Evolutionary conservation across 805 yeast species (phyloP), one percentile per base, ranked within the genome.

Genomic region (Jamesozyma spencerorum): DNA sequence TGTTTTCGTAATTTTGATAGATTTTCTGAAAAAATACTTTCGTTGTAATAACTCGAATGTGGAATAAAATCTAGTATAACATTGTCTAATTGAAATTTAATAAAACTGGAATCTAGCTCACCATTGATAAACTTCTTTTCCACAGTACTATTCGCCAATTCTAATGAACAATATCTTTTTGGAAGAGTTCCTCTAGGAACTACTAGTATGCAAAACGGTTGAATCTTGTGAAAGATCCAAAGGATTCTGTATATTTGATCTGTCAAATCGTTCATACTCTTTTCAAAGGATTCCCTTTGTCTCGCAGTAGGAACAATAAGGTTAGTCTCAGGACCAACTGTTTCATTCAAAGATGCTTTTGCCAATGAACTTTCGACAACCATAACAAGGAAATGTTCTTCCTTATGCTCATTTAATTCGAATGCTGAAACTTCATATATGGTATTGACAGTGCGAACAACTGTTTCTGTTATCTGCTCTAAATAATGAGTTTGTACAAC

Each of bases 401-500:
- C 80, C 36, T 50, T 58, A 34, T 58, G 52, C 27, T 55, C 58
- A 24, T 58, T 54, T 13, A 62, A 42, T 40, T 92, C 97, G 62
- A 92, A 92, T 15, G 92, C 87, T 1, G 97, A 81, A 46, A 95
- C 85, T 52, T 92, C 98, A 39, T 79, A 80, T 0, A 88, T 81
- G 33, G 82, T 80, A 18, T 86, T 74, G 4, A 92, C 85, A 33
- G 80, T 81, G 42, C 86, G 70, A 13, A 88, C 92, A 37, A 92
- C 65, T 0, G 96, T 83, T 37, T 83, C 85, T 18, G 90, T 79
- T 33, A 92, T 65, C 59, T 92, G 97, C 5, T 87, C 82, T 0
- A 95, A 74, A 57, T 88, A 92, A 59, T 85, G 94, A 44, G 63
- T 57, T 38, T 62, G 63, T 2, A 58, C 55, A 14, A 57, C 46